phyloP scores from a whole-genome alignment of 2,329 filamentous ascomycete species.

The Penicillium italicum region DNA sequence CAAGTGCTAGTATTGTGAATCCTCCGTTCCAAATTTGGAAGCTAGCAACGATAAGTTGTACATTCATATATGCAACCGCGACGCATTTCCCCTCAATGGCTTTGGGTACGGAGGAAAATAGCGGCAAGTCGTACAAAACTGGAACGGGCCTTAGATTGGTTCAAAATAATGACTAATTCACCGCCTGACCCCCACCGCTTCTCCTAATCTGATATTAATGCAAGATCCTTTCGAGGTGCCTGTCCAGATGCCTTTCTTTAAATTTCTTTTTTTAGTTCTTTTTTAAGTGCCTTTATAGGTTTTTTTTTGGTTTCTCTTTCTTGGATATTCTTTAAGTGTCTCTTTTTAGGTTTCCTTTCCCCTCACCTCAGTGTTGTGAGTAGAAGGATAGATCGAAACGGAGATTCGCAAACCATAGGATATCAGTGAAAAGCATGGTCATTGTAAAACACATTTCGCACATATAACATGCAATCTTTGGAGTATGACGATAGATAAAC shows the following conservation, averaged over 20 bases:
- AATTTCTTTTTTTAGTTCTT: background rate
- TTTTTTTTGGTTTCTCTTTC: too few relatives aligned
- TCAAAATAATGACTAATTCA: background rate
- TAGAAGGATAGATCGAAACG: background rate
- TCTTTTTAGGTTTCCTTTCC: background rate
- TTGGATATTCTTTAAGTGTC: background rate
- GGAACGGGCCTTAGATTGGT: background rate
- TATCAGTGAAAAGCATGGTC: background rate
- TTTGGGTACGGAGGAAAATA: background rate
- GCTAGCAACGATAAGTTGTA: too few relatives aligned
- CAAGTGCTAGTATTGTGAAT: too few relatives aligned
- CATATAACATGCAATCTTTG: background rate
- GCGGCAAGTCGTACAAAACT: background rate
- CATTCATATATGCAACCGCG: slow-evolving; percentile 12
- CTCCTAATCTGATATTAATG: background rate
- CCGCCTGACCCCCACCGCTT: background rate
- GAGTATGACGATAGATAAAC: background rate
- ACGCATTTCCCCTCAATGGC: slow-evolving; percentile 22
- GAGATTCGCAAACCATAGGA: background rate
- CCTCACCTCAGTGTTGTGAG: background rate
- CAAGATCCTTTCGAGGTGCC: background rate
- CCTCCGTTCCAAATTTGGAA: too few relatives aligned
- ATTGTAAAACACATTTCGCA: background rate
- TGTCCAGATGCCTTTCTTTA: background rate
- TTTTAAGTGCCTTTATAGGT: background rate